These are phyloP conservation scores for Penicillium alfredii DNA, from an alignment of 495 filamentous ascomycete species.

Conservation along the genomic window DNA sequence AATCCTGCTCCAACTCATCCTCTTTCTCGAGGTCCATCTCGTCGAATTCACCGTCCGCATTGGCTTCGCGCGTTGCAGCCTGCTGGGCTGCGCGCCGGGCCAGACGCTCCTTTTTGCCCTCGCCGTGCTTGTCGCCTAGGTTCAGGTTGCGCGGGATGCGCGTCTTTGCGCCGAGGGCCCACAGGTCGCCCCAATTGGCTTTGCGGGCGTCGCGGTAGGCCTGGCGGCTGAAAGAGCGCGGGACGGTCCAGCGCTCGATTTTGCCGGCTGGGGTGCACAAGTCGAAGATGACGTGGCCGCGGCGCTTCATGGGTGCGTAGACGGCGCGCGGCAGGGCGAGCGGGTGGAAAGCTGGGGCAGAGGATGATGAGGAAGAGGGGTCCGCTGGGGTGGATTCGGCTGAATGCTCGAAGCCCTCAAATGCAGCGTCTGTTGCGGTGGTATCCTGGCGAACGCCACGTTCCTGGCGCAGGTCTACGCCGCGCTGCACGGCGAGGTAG, in stretches of 20 bases:
- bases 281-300: constrained; percentile 82
- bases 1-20: constrained; percentile 17
- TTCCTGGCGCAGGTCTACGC: constrained; percentile 47
- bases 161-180: constrained; percentile 93
- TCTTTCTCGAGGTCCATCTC: constrained; percentile 1
- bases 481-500: constrained; percentile 82
- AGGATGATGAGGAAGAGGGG: not conserved
- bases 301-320: constrained; percentile 75
- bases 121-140: constrained; percentile 54
- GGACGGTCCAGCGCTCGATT: constrained; percentile 93
- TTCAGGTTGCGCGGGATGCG: constrained; percentile 55
- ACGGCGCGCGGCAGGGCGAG: constrained; percentile 73
- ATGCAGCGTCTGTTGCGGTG: constrained; percentile 43
- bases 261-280: constrained; percentile 79
- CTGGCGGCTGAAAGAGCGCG: constrained; percentile 68
- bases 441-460: constrained; percentile 36
- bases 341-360: constrained; percentile 47
- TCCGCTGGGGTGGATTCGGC: constrained; percentile 9
- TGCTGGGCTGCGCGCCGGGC: constrained; percentile 31
- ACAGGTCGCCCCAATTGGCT: constrained; percentile 84
- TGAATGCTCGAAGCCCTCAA: constrained; percentile 42
- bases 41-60: constrained; percentile 14
- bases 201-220: constrained; percentile 92
- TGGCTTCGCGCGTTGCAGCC: constrained; percentile 20
- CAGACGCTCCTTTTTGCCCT: constrained; percentile 45